These are phyloP conservation scores for Polytolypa hystricis DNA, from an alignment of 2,329 filamentous ascomycete genomes.

Conservation along the genomic window DNA sequence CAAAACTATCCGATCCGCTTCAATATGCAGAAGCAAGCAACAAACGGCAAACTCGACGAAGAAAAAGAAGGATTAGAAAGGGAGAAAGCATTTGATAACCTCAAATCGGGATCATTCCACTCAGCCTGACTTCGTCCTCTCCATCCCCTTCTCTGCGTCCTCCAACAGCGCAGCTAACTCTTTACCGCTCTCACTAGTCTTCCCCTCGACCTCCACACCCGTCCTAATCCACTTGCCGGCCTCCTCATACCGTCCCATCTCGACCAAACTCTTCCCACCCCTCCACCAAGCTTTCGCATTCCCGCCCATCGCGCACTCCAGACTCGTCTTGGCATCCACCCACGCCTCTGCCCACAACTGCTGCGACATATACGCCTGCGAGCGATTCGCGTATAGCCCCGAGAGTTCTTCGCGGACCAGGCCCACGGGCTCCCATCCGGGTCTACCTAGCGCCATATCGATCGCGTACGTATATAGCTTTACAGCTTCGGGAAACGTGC, in stretches of 20 bases:
- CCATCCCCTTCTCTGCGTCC: conserved; percentile 53
- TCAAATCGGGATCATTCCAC: too few species aligned
- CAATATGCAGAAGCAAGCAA: too few species aligned
- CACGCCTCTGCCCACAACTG: conserved; percentile 74
- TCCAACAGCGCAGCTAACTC: conserved; percentile 49
- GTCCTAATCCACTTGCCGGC: conserved; percentile 65
- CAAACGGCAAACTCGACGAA: too few species aligned
- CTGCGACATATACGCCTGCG: conserved; percentile 78
- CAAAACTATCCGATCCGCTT: not conserved
- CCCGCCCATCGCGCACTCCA: conserved; percentile 73
- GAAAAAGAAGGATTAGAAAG: too few species aligned
- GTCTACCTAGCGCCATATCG: conserved; percentile 74
- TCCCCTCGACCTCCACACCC: conserved; percentile 73
- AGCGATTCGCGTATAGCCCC: conserved; percentile 71
- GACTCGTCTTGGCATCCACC: conserved; percentile 77
- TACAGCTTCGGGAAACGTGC: conserved; percentile 61
- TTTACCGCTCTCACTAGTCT: conserved; percentile 36
- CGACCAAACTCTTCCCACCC: conserved; percentile 67
- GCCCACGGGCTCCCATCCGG: conserved; percentile 76
- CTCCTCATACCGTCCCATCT: conserved; percentile 84
- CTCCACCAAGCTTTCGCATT: conserved; percentile 96
- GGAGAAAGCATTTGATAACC: too few species aligned
- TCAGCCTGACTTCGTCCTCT: conserved; percentile 27
- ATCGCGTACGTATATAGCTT: conserved; percentile 76
- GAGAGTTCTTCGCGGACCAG: conserved; percentile 77